Evolutionary conservation across 352 stramenopile genomes (phyloP).

Genomic region (Phytopythium mirpurense): DNA sequence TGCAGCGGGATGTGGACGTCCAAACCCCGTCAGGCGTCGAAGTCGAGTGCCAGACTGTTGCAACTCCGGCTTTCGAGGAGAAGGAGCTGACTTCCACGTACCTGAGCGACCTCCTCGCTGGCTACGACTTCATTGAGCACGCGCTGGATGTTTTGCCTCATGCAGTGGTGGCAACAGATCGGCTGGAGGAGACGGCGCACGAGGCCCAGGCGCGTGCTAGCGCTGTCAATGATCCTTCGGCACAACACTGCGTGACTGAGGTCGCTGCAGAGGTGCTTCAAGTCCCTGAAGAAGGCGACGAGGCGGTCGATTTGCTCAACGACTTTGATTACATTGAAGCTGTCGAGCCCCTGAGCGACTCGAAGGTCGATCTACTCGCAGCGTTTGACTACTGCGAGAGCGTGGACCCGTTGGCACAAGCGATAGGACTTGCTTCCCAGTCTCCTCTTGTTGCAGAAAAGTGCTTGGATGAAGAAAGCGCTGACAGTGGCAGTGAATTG

Average conservation of each 20-base stretch:
- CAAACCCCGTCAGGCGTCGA: neutral
- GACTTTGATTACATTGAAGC: conserved; percentile 36
- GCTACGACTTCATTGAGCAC: conserved; percentile 2
- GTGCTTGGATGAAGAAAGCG: neutral
- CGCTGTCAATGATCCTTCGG: neutral
- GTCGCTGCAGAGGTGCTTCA: neutral
- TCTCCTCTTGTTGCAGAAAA: neutral
- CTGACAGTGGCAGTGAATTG: neutral
- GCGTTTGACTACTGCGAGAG: conserved; percentile 21
- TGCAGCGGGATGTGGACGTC: conserved; percentile 2
- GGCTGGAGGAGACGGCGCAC: neutral
- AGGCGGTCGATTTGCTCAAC: conserved; percentile 17
- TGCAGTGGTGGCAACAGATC: neutral
- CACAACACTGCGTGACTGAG: neutral
- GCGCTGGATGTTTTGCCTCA: neutral
- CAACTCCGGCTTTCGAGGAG: neutral
- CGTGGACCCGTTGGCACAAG: conserved; percentile 4
- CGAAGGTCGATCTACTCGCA: conserved; percentile 17
- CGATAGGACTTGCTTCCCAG: neutral
- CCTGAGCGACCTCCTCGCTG: neutral
- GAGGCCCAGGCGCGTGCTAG: neutral
- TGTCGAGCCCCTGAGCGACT: conserved; percentile 6
- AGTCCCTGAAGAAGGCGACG: neutral
- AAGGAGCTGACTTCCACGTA: neutral
- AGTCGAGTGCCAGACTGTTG: conserved; percentile 4